A percentile compares a stretch with the other conserved stretches of the same genome.
Evolutionary conservation across 2,329 filamentous ascomycete species (phyloP).

Genomic region (Aureobasidium pullulans): DNA sequence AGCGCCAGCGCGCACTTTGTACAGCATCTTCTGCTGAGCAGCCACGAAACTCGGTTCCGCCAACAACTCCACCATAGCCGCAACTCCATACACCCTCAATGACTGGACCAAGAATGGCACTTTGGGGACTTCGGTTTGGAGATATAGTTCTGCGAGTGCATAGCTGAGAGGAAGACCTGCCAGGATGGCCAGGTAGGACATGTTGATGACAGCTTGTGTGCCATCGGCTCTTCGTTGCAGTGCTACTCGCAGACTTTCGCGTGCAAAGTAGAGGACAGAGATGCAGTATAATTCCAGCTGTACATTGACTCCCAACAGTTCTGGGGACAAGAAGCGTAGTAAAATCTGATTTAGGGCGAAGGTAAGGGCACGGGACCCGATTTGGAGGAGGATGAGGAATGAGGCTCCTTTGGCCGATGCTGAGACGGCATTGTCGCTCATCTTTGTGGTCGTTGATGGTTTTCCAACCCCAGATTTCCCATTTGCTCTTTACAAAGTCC

Average conservation of each 20-base stretch:
- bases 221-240: slow-evolving; percentile 61
- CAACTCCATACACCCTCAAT: slow-evolving; percentile 47
- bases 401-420: slow-evolving; percentile 64
- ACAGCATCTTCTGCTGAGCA: slow-evolving; percentile 72
- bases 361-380: slow-evolving; percentile 78
- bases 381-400: slow-evolving; percentile 79
- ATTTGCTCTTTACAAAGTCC: not conserved
- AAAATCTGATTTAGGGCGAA: slow-evolving; percentile 90
- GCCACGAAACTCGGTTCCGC: slow-evolving; percentile 86
- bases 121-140: slow-evolving; percentile 42
- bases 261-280: slow-evolving; percentile 86
- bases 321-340: slow-evolving; percentile 78
- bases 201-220: slow-evolving; percentile 74
- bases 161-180: slow-evolving; percentile 60
- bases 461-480: not conserved
- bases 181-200: slow-evolving; percentile 70
- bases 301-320: slow-evolving; percentile 74
- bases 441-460: not conserved
- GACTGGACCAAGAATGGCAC: slow-evolving; percentile 59
- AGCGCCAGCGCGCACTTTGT: slow-evolving; percentile 70
- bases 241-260: slow-evolving; percentile 85
- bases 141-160: slow-evolving; percentile 61
- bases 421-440: slow-evolving; percentile 27
- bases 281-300: slow-evolving; percentile 92
- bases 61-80: slow-evolving; percentile 65